Percentiles rank a stretch among this genome's conserved stretches.
Evolutionary conservation across 2,329 filamentous ascomycete species (phyloP).

Genomic region (Phaeophleospora eucalypticola): DNA sequence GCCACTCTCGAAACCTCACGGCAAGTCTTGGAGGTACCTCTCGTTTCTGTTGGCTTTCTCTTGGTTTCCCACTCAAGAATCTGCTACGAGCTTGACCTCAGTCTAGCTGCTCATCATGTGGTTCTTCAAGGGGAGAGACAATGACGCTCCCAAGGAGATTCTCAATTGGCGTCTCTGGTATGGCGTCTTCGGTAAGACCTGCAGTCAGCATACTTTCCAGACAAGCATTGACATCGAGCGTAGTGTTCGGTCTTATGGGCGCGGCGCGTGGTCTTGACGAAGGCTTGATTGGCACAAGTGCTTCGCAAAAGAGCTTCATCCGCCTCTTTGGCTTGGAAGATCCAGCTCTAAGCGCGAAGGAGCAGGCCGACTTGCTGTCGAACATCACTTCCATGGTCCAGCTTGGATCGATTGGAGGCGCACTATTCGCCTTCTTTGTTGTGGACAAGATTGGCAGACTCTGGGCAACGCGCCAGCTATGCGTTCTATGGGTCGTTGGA

Average conservation of each 20-base stretch:
- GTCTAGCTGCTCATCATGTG: constrained; percentile 16
- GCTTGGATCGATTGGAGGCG: constrained; percentile 69
- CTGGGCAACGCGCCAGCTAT: constrained; percentile 29
- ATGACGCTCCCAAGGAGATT: constrained; percentile 62
- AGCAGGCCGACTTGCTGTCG: constrained; percentile 37
- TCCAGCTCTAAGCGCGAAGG: constrained; percentile 45
- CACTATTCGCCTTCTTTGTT: constrained; percentile 50
- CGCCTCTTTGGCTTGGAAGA: constrained; percentile 54
- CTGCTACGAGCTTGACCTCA: background rate
- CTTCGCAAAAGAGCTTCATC: constrained; percentile 64
- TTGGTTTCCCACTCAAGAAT: background rate
- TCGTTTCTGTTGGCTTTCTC: background rate
- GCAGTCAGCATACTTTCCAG: background rate
- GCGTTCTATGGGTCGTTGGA: constrained; percentile 27
- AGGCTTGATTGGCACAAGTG: constrained; percentile 58
- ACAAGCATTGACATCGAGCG: constrained; percentile 3
- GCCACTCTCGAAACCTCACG: background rate
- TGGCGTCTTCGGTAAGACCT: constrained; percentile 53
- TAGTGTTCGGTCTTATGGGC: constrained; percentile 55
- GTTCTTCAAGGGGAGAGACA: constrained; percentile 40
- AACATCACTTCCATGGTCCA: constrained; percentile 82
- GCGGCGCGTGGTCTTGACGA: constrained; percentile 77
- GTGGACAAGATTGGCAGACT: constrained; percentile 30
- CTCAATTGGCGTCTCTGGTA: constrained; percentile 79
- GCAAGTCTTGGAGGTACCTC: background rate